Conservation (phyloP, 164 flowering plant species). For the Warburgia ugandensis region DNA sequence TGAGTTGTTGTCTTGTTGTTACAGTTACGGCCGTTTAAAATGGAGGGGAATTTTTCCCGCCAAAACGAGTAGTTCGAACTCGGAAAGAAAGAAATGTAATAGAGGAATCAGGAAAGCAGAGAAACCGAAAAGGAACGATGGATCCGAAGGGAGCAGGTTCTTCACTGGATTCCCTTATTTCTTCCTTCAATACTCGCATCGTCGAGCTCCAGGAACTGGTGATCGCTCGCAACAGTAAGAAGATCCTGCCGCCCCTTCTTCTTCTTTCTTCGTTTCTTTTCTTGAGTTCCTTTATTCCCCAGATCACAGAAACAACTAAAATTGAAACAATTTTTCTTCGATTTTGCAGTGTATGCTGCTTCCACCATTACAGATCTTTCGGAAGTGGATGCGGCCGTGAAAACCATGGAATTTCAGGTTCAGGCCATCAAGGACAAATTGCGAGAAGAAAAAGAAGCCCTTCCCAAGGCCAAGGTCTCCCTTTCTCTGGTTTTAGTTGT, state of each 20-base stretch:
- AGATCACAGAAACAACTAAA: neutral
- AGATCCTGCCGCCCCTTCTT: neutral
- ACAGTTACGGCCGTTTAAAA: neutral
- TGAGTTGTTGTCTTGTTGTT: neutral
- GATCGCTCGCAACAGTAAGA: slow-evolving; percentile 77
- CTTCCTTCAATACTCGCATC: slow-evolving; percentile 67
- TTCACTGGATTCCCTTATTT: slow-evolving; percentile 59
- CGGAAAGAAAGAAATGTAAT: neutral
- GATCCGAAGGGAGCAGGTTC: slow-evolving; percentile 60
- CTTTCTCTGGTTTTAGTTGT: neutral
- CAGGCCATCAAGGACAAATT: slow-evolving; percentile 64
- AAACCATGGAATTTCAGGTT: slow-evolving; percentile 78
- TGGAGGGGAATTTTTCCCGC: slow-evolving; percentile 13
- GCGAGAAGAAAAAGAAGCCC: slow-evolving; percentile 66
- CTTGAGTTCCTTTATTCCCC: neutral
- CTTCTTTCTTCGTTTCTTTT: neutral
- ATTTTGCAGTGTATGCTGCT: slow-evolving; percentile 58
- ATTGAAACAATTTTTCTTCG: too few species aligned
- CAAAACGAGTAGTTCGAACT: slow-evolving; percentile 5
- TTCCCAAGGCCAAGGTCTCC: slow-evolving; percentile 73
- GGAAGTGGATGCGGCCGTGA: slow-evolving; percentile 52
- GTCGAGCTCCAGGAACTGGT: slow-evolving; percentile 80
- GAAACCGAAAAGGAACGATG: slow-evolving; percentile 28
- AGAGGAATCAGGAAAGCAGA: slow-evolving; percentile 1
- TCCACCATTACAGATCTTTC: slow-evolving; percentile 55